These are phyloP conservation scores for Pestalotiopsis sp. DNA, from an alignment of 2,329 filamentous ascomycete species.

Conservation along the genomic window DNA sequence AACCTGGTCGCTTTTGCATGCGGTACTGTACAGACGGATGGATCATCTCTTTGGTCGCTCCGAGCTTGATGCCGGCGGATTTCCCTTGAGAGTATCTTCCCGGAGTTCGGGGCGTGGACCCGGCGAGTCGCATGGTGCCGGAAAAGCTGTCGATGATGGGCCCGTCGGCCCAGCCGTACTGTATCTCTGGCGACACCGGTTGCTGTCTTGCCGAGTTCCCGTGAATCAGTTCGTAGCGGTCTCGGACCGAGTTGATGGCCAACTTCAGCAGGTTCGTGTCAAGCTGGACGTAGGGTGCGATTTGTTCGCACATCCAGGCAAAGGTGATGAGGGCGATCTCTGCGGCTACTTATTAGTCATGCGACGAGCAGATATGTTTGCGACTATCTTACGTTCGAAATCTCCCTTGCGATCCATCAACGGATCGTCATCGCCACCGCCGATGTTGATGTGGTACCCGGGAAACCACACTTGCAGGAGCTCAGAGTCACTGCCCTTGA, in stretches of 20 bases:
- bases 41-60: constrained; percentile 15
- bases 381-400: constrained; percentile 15
- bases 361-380: not conserved
- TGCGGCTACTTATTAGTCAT: not conserved
- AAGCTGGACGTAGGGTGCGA: constrained; percentile 17
- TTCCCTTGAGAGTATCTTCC: constrained; percentile 12
- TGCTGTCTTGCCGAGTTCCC: not conserved
- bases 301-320: constrained; percentile 20
- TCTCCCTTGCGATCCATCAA: constrained; percentile 15
- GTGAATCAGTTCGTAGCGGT: constrained; percentile 15
- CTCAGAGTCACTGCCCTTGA: constrained; percentile 18
- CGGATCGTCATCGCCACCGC: constrained; percentile 43
- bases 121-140: constrained; percentile 14
- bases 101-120: constrained; percentile 11
- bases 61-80: constrained; percentile 5
- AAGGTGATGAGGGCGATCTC: constrained; percentile 18
- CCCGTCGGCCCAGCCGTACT: constrained; percentile 20
- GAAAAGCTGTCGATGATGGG: constrained; percentile 16
- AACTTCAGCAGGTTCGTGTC: constrained; percentile 4
- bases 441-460: constrained; percentile 53
- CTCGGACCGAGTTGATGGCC: constrained; percentile 8
- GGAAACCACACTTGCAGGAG: constrained; percentile 60
- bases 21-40: constrained; percentile 17
- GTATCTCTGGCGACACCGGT: constrained; percentile 3
- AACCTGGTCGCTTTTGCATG: constrained; percentile 1